Percentiles rank a stretch among this genome's conserved stretches.
Conservation (phyloP, 768 basidiomycete genomes). For the Amanita pallidorosea region DNA sequence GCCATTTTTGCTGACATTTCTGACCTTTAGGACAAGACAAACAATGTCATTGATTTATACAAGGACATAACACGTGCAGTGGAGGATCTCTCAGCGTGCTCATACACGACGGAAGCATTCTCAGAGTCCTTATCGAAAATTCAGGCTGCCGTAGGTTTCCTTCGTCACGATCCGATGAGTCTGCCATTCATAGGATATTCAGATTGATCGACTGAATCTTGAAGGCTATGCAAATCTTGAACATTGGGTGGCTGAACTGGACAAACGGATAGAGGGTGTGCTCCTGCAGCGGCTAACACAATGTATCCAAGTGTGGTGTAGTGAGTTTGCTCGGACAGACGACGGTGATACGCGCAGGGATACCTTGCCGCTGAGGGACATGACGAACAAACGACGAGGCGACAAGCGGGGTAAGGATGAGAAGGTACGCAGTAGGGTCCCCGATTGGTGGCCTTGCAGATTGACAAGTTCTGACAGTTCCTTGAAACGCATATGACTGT, state of each 20-base stretch:
- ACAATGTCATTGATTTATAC: constrained; percentile 85
- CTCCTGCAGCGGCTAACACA: constrained; percentile 64
- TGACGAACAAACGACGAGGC: constrained; percentile 48
- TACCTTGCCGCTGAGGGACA: constrained; percentile 36
- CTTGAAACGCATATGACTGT: constrained; percentile 66
- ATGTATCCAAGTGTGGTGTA: constrained; percentile 80
- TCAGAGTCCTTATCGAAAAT: constrained; percentile 65
- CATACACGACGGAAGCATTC: constrained; percentile 80
- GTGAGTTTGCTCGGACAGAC: constrained; percentile 72
- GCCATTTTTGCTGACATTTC: constrained; percentile 1
- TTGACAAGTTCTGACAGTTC: constrained; percentile 29
- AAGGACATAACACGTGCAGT: constrained; percentile 77
- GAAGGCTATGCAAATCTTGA: constrained; percentile 95
- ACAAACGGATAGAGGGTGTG: constrained; percentile 74
- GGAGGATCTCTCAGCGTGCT: constrained; percentile 80
- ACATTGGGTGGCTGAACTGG: constrained; percentile 79
- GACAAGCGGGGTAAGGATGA: constrained; percentile 72
- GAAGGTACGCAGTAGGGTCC: constrained; percentile 36
- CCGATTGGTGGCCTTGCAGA: background rate
- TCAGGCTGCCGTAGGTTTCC: constrained; percentile 64
- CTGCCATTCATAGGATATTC: background rate
- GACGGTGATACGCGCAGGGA: constrained; percentile 56
- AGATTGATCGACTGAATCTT: constrained; percentile 91
- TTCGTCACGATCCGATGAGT: background rate
- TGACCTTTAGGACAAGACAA: constrained; percentile 73